Conservation (phyloP, 768 basidiomycete species). For the Hericium erinaceus region DNA sequence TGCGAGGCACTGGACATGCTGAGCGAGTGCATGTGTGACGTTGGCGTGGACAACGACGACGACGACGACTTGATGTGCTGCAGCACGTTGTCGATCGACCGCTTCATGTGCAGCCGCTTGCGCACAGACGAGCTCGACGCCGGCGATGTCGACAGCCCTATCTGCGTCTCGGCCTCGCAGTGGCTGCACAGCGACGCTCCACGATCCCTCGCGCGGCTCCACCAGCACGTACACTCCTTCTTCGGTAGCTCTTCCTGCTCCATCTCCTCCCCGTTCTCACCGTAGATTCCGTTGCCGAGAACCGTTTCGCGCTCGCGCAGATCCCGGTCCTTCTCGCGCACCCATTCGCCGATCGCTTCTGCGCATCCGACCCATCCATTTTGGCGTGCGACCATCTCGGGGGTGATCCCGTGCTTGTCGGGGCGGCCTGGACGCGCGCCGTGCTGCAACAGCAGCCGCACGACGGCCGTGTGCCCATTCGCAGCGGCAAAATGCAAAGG, state of each 20-base stretch:
- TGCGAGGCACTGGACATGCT: slow-evolving; percentile 19
- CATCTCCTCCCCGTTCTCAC: slow-evolving; percentile 22
- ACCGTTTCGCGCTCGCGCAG: slow-evolving; percentile 37
- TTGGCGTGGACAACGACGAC: neutral
- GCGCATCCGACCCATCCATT: slow-evolving; percentile 78
- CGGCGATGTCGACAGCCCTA: neutral
- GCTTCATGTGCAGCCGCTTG: slow-evolving; percentile 56
- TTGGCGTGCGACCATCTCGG: slow-evolving; percentile 73
- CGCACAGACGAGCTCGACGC: neutral
- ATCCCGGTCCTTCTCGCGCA: slow-evolving; percentile 52
- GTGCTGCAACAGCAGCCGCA: slow-evolving; percentile 70
- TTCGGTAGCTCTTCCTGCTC: neutral
- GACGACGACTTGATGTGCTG: slow-evolving; percentile 2
- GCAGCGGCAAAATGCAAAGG: slow-evolving; percentile 97
- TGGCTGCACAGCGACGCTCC: slow-evolving; percentile 6
- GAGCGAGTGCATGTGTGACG: slow-evolving; percentile 28
- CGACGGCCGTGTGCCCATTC: slow-evolving; percentile 77
- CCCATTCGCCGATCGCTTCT: slow-evolving; percentile 59
- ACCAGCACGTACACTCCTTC: neutral
- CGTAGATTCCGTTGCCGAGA: slow-evolving; percentile 6
- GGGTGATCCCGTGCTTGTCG: slow-evolving; percentile 89
- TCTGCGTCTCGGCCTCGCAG: slow-evolving; percentile 2
- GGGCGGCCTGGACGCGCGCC: slow-evolving; percentile 75
- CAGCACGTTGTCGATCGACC: slow-evolving; percentile 63
- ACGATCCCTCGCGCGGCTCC: slow-evolving; percentile 24